phyloP scores from a whole-genome alignment of 345 rosid genomes.

The Capsella bursapastoris region DNA sequence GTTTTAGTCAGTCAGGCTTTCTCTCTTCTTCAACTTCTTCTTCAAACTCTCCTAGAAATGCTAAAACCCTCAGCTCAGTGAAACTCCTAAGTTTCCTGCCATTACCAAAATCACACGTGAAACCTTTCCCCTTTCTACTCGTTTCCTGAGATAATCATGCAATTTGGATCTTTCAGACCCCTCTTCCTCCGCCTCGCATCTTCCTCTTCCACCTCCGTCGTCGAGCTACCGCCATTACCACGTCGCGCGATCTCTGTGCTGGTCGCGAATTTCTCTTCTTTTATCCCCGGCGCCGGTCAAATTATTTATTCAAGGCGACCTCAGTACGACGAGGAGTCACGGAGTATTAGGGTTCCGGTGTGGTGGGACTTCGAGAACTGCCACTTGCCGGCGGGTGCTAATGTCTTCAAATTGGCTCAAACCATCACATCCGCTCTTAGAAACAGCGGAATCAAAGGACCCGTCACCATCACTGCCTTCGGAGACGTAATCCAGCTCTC shows the following conservation, averaged over 20 bases:
- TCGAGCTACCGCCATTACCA: neutral
- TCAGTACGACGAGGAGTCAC: constrained; percentile 55
- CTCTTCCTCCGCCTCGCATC: constrained; percentile 32
- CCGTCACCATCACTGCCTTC: constrained; percentile 75
- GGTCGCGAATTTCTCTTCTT: constrained; percentile 51
- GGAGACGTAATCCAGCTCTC: constrained; percentile 78
- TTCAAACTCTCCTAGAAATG: neutral
- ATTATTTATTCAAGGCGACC: constrained; percentile 34
- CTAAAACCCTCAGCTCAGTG: constrained; percentile 30
- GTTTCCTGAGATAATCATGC: constrained; percentile 39
- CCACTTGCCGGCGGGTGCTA: constrained; percentile 58
- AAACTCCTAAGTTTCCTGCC: constrained; percentile 6
- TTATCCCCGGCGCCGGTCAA: neutral
- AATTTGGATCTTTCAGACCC: constrained; percentile 37
- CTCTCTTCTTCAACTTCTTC: neutral
- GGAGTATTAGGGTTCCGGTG: constrained; percentile 67
- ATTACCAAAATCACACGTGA: constrained; percentile 19
- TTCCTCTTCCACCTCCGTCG: neutral
- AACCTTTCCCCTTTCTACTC: constrained; percentile 7
- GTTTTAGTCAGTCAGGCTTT: neutral
- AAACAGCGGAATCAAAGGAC: constrained; percentile 78
- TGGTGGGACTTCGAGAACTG: constrained; percentile 99
- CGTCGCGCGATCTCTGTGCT: constrained; percentile 38
- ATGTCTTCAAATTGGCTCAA: constrained; percentile 62
- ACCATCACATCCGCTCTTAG: constrained; percentile 67